These are phyloP conservation scores for Solanum dulcamara DNA, from an alignment of 257 asterid genomes.

Conservation along the genomic window DNA sequence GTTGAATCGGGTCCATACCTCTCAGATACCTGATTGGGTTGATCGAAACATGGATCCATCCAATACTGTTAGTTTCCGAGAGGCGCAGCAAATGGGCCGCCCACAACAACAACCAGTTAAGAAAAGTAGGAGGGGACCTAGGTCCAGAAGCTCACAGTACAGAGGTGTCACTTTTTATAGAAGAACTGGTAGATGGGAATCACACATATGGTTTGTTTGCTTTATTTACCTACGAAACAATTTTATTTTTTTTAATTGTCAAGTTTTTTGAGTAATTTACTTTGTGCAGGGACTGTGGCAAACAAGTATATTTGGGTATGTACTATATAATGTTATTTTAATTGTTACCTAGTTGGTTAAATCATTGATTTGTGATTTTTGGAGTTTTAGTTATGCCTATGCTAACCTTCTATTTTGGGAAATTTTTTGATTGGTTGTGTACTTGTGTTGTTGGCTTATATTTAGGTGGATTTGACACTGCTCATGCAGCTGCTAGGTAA, in stretches of 20 bases:
- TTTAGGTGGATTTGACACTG: slow-evolving; percentile 90
- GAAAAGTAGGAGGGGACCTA: slow-evolving; percentile 56
- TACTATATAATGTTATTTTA: background rate
- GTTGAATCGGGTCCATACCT: background rate
- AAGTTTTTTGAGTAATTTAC: background rate
- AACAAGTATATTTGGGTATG: slow-evolving; percentile 62
- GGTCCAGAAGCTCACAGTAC: slow-evolving; percentile 53
- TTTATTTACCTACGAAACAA: background rate
- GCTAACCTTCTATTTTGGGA: background rate
- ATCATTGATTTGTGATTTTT: background rate
- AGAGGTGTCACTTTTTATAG: slow-evolving; percentile 60
- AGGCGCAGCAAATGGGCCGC: background rate
- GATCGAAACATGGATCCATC: background rate
- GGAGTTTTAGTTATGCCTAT: background rate
- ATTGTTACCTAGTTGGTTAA: background rate
- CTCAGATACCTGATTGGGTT: slow-evolving; percentile 9
- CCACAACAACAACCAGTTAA: slow-evolving; percentile 13
- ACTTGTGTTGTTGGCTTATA: background rate
- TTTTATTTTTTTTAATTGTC: background rate
- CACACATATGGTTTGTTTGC: slow-evolving; percentile 48
- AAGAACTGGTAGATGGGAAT: slow-evolving; percentile 72
- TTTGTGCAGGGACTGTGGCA: slow-evolving; percentile 57
- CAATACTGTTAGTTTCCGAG: background rate
- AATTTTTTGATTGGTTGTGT: background rate
- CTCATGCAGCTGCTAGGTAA: slow-evolving; percentile 82